phyloP scores from a whole-genome alignment of 2,329 filamentous ascomycete species.

The Botrytis paeoniae region DNA sequence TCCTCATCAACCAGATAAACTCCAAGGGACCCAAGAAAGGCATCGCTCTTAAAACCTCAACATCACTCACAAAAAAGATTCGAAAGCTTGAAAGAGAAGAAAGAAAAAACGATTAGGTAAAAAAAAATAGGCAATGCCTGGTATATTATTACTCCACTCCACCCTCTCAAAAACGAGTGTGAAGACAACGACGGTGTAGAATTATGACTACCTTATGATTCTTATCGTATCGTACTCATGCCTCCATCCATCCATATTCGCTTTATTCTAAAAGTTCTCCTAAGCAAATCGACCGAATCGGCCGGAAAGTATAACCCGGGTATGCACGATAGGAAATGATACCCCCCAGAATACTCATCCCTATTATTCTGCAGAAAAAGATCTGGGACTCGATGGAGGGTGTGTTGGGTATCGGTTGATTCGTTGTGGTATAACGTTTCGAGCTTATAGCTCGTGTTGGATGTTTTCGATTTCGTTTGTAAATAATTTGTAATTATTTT shows the following conservation, averaged over 20 bases:
- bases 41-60: background rate
- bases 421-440: background rate
- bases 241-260: background rate
- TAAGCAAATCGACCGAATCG: background rate
- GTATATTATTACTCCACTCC: background rate
- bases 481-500: slow-evolving; percentile 37
- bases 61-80: background rate
- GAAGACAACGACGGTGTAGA: background rate
- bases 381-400: background rate
- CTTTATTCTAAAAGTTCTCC: slow-evolving; percentile 3
- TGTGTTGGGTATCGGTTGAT: background rate
- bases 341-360: background rate
- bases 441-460: slow-evolving; percentile 35
- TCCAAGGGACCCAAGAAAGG: background rate
- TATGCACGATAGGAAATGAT: background rate
- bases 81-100: background rate
- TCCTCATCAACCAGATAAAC: background rate
- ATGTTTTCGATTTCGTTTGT: slow-evolving; percentile 38
- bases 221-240: background rate
- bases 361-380: background rate
- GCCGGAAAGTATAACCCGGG: background rate
- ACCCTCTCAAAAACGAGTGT: background rate
- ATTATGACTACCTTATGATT: slow-evolving; percentile 2
- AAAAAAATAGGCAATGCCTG: background rate
- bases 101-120: background rate